Evolutionary conservation across 176 grass and related monocot species (phyloP), one percentile per base, ranked within the genome.

Genomic region (Triticum urartu): DNA sequence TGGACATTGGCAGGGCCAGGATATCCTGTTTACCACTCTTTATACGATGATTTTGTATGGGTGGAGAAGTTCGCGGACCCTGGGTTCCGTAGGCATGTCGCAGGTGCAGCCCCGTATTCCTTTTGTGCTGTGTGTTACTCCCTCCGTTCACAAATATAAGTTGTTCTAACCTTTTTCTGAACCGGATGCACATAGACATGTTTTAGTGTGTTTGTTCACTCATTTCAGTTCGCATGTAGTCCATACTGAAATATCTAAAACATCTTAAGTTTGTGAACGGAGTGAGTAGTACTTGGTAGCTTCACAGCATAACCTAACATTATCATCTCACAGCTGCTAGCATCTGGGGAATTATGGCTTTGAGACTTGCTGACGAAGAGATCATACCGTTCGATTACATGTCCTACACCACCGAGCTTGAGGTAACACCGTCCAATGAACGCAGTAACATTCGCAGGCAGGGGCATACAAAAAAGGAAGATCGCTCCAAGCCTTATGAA

Each of bases 21-120:
- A 59, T 93, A 95, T 72, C 95, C 93, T 0, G 93, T 95, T 77
- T 95, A 98, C 71, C 95, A 98, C 66, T 92, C 95, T 40, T 38
- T 98, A n/a, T 98, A 93, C 56, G 95, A 98, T 81, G 95, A 93
- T 63, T 95, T 88, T 2, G 34, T 93, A 10, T 98, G 95, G 95
- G 93, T 98, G 93, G 89, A 82, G 68, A 98, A 98, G 88, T 98
- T 93, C 30, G 95, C 83, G 64, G 93, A 98, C 80, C 95, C 95
- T 45, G 82, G 89, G 61, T 98, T 98, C 83, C 87, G 70, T 62
- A 93, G 89, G 82, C 91, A 98, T 85, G 87, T 91, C 34, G 93
- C 95, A 93, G 93, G 91, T 98, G 75, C 33, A 36, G 54, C 30
- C 58, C 38, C 56, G 1, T 30, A 12, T n/a, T 65, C 18, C 73